Percentiles rank a stretch among this genome's conserved stretches.
phyloP scores from a whole-genome alignment of 2,329 filamentous ascomycete species.

The Pseudogymnoascus sp. region DNA sequence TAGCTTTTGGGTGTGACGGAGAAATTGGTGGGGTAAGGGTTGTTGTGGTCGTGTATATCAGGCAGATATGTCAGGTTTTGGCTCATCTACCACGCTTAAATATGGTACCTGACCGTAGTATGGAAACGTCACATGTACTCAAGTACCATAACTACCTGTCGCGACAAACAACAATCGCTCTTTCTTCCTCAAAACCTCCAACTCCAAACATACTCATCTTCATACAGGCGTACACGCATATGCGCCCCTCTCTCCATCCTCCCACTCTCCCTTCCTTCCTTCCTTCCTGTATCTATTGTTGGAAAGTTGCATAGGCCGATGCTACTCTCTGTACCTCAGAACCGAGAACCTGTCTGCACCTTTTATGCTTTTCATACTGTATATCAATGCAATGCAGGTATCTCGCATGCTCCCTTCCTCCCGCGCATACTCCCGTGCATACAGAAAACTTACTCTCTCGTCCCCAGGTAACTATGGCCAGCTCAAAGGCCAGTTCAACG shows the following conservation, averaged over 20 bases:
- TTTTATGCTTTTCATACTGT: background rate
- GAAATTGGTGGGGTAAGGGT: background rate
- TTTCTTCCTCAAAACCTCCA: background rate
- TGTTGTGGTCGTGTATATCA: background rate
- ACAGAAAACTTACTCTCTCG: background rate
- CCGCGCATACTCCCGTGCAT: slow-evolving; percentile 5
- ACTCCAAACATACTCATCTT: background rate
- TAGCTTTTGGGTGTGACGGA: background rate
- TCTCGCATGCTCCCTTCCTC: slow-evolving; percentile 4
- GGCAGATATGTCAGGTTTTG: background rate
- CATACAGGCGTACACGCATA: background rate
- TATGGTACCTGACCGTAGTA: background rate
- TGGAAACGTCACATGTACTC: background rate
- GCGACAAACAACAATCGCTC: background rate
- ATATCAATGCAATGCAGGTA: slow-evolving; percentile 2
- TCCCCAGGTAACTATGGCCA: background rate
- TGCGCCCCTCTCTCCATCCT: background rate
- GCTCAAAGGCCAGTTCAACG: background rate
- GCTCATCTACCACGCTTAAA: background rate
- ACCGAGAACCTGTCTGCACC: background rate
- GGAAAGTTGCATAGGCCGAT: background rate
- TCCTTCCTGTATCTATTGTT: background rate
- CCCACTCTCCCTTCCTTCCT: background rate
- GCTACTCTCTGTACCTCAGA: background rate
- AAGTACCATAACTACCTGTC: background rate